phyloP scores from a whole-genome alignment of 2,329 filamentous ascomycete genomes.

The Thelonectria rubi region DNA sequence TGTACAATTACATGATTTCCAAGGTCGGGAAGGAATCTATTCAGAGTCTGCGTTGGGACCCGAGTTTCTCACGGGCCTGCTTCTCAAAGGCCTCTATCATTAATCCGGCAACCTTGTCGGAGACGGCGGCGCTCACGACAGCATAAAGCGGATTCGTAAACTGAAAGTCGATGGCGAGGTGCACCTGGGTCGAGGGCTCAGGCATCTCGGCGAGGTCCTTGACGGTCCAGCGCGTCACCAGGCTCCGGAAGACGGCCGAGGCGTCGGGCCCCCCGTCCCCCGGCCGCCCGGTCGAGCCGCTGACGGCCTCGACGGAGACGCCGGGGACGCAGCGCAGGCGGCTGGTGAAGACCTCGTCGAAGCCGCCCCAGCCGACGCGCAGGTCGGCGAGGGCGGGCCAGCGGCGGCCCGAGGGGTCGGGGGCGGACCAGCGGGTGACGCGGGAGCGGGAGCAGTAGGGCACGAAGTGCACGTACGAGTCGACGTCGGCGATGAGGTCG shows the following conservation, averaged over 20 bases:
- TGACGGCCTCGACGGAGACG: slow-evolving; percentile 79
- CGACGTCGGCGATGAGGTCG: slow-evolving; percentile 86
- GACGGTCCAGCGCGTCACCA: slow-evolving; percentile 76
- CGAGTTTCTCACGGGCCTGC: slow-evolving; percentile 66
- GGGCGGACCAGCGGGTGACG: slow-evolving; percentile 77
- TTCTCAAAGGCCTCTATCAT: slow-evolving; percentile 96
- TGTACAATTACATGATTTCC: slow-evolving; percentile 6
- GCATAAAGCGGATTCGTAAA: slow-evolving; percentile 92
- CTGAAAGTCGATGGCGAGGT: slow-evolving; percentile 79
- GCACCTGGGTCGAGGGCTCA: slow-evolving; percentile 70
- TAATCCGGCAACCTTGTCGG: slow-evolving; percentile 81
- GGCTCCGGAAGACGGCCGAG: slow-evolving; percentile 69
- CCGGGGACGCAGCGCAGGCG: slow-evolving; percentile 80
- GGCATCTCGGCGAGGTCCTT: slow-evolving; percentile 50
- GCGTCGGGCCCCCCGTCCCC: slow-evolving; percentile 53
- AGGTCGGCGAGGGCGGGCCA: slow-evolving; percentile 82
- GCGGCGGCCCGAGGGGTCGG: slow-evolving; percentile 57
- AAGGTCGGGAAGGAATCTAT: background rate
- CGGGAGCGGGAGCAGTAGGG: slow-evolving; percentile 84
- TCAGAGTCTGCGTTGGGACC: slow-evolving; percentile 29
- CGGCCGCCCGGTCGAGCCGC: slow-evolving; percentile 60
- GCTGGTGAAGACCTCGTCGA: slow-evolving; percentile 86
- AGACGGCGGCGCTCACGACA: slow-evolving; percentile 80
- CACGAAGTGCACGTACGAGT: slow-evolving; percentile 86
- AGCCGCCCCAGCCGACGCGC: slow-evolving; percentile 83